Base-by-base conservation (phyloP, 371 early-diverging fungal species). In the Rhizopus delemar region DNA sequence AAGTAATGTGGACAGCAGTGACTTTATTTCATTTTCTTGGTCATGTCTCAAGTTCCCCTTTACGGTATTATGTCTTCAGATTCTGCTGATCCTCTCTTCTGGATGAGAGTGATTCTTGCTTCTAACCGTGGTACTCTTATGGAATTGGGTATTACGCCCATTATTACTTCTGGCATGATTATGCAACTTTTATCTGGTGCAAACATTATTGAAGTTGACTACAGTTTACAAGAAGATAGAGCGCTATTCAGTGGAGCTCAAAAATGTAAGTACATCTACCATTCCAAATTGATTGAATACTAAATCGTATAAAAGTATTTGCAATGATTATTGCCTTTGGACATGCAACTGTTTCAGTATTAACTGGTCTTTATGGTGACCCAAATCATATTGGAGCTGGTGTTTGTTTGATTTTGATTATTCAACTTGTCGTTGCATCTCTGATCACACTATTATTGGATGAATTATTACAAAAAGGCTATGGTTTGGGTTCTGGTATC, bases 401-500 rank as follows among this genome's bases (percentile, higher is more conserved):
- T 68, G 93, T 96, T 62, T 94, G 97, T 69, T 73, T 93, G 63
- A 77, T 99, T 50, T 85, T 99, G 60, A 84, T 99, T 45, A 82
- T 97, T 54, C 99, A 99, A 85, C 81, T 99, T 53, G 91, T 96
- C 59, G 87, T 99, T 67, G 96, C 99, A 43, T 99, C 99, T 52
- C 73, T 98, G 41, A 93, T 99, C 62, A 95, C 96, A 60, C 94
- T 99, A 78, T 82, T 99, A 15, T 85, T 99, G 64, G 99, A 99
- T 78, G 99, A 99, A 85, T 87, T 99, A 65, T 86, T 99, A 60
- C 99, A 99, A 82, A 99, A 99, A 86, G 99, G 99, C n/a, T 99
- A 99, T 70, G 99, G 99, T 66, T 85, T 99, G 56, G 99, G 99
- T 33, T 99, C 99, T 35, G 99, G 99, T 65, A 98, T 99, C 70